phyloP scores from a whole-genome alignment of 2,329 filamentous ascomycete species.

The Coniochaeta pulveracea region DNA sequence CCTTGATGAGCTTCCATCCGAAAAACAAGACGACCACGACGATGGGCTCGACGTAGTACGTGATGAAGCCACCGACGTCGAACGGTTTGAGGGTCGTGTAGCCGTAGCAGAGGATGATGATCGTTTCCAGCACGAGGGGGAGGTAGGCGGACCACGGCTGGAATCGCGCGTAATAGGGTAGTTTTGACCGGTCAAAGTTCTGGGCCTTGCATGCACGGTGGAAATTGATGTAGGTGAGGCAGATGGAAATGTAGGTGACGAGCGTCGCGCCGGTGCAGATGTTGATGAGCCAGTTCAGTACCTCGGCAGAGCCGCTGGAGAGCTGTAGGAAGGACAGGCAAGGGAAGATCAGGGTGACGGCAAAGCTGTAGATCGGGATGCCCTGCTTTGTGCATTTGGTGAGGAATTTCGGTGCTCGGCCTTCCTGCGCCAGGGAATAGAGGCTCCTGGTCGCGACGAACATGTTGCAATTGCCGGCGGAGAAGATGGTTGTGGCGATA shows the following conservation, averaged over 20 bases:
- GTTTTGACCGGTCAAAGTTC: slow-evolving; percentile 35
- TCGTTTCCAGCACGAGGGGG: slow-evolving; percentile 25
- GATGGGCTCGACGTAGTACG: slow-evolving; percentile 20
- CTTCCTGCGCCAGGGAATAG: slow-evolving; percentile 46
- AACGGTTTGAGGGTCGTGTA: slow-evolving; percentile 31
- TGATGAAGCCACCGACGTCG: slow-evolving; percentile 16
- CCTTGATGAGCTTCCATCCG: slow-evolving; percentile 54
- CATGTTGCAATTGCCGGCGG: slow-evolving; percentile 49
- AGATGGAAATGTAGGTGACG: slow-evolving; percentile 45
- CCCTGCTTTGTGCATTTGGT: slow-evolving; percentile 42
- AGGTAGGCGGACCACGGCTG: slow-evolving; percentile 46
- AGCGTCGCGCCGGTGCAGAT: slow-evolving; percentile 48
- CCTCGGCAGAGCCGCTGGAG: slow-evolving; percentile 39
- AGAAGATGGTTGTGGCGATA: slow-evolving; percentile 47
- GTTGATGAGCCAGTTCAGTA: slow-evolving; percentile 49
- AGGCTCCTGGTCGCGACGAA: slow-evolving; percentile 50
- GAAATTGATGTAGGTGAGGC: slow-evolving; percentile 47
- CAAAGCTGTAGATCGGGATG: slow-evolving; percentile 54
- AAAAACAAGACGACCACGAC: slow-evolving; percentile 38
- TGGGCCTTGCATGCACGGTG: slow-evolving; percentile 43
- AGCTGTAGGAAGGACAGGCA: slow-evolving; percentile 54
- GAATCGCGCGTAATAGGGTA: slow-evolving; percentile 44
- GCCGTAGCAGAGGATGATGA: slow-evolving; percentile 45
- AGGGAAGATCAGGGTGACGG: slow-evolving; percentile 45
- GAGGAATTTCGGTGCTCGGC: slow-evolving; percentile 40